Conservation (phyloP, 176 grass and related monocot species). For the Pontederia paniculata region DNA sequence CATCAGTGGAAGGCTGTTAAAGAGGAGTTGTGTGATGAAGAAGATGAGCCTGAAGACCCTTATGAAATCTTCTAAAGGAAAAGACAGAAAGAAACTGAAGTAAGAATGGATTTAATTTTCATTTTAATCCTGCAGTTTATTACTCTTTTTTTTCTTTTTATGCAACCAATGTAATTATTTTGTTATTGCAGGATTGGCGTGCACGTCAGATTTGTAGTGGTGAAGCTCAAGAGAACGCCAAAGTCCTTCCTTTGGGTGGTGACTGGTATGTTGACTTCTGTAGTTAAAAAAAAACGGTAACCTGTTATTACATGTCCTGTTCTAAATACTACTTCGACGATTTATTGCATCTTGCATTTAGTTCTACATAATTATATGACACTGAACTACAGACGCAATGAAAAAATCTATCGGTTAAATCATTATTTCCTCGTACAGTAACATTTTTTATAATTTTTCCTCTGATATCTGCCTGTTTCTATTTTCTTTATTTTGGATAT, state of each 20-base stretch:
- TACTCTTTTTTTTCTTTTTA: not conserved
- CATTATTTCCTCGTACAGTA: too few relatives aligned
- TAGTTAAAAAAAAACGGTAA: not conserved
- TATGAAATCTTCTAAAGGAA: constrained; percentile 71
- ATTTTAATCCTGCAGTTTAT: not conserved
- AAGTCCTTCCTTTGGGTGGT: constrained; percentile 81
- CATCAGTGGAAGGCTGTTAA: constrained; percentile 97
- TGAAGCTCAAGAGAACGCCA: constrained; percentile 77
- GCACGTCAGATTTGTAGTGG: constrained; percentile 69
- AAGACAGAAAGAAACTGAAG: constrained; percentile 77
- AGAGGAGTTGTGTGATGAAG: constrained; percentile 74
- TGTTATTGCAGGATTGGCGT: constrained; percentile 53
- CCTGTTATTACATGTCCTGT: not conserved
- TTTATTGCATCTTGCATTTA: too few relatives aligned
- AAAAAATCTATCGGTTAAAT: too few relatives aligned
- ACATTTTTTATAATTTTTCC: too few relatives aligned
- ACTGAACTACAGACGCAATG: too few relatives aligned
- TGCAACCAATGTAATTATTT: not conserved
- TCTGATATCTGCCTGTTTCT: not conserved
- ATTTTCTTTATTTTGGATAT: not conserved
- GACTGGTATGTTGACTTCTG: constrained; percentile 47
- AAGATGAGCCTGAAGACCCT: constrained; percentile 74
- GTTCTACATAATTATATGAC: too few relatives aligned
- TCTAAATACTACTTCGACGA: not conserved
- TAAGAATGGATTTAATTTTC: constrained; percentile 21